Conservation (phyloP, 768 basidiomycete species). For the Kwoniella sp. region DNA sequence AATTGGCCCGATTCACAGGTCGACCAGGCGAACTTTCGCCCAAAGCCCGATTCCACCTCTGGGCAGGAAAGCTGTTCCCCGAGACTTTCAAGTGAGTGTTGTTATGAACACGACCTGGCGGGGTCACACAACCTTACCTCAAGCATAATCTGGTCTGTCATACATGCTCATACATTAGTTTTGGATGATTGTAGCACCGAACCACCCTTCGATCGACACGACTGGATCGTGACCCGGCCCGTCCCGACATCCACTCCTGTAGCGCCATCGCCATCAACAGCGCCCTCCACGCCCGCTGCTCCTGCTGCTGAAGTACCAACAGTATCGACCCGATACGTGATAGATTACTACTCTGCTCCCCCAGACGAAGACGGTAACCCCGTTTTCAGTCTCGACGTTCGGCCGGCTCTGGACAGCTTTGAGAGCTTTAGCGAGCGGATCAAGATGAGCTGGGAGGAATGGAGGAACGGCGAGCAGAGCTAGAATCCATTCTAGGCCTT, state of each 20-base stretch:
- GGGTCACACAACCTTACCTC: too few species aligned
- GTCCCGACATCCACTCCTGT: slow-evolving; percentile 24
- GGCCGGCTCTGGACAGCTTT: slow-evolving; percentile 87
- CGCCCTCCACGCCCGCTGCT: slow-evolving; percentile 25
- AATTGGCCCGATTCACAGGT: slow-evolving; percentile 83
- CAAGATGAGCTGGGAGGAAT: slow-evolving; percentile 50
- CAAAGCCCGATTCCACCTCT: slow-evolving; percentile 83
- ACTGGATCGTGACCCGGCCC: slow-evolving; percentile 89
- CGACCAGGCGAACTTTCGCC: slow-evolving; percentile 91
- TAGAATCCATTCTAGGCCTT: background rate
- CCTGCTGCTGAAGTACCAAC: slow-evolving; percentile 7
- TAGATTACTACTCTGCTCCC: slow-evolving; percentile 96
- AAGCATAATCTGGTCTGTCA: too few species aligned
- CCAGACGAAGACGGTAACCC: slow-evolving; percentile 87
- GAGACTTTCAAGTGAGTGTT: slow-evolving; percentile 78
- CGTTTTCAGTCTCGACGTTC: slow-evolving; percentile 91
- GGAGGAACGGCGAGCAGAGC: slow-evolving; percentile 18
- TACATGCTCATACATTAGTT: too few species aligned
- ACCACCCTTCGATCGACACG: slow-evolving; percentile 96
- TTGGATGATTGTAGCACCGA: slow-evolving; percentile 64
- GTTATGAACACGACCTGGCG: background rate
- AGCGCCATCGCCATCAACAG: slow-evolving; percentile 61
- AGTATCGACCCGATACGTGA: slow-evolving; percentile 72
- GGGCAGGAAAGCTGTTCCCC: slow-evolving; percentile 87
- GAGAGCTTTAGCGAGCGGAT: slow-evolving; percentile 75